Evolutionary conservation across 345 rosid genomes (phyloP), one percentile per base, ranked within the genome.

Genomic region (Camelina neglecta): DNA sequence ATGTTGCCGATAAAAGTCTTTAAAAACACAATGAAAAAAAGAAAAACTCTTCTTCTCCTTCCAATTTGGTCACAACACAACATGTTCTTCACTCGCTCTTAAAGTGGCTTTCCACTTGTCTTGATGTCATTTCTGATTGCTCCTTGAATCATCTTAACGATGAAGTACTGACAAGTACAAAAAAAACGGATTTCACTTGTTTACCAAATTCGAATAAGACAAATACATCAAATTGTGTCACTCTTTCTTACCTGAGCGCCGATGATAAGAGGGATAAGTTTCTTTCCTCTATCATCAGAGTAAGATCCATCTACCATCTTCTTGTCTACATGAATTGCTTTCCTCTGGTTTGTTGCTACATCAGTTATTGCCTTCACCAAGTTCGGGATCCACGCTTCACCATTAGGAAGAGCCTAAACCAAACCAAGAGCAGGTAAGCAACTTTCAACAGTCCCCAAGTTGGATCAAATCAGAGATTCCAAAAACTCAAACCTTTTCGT

Each of bases 281-380:
- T 61, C 80, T 91, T 89, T 51, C 94, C 94, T 83, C 65, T 85
- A 11, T 87, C 89, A 67, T 86, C 85, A 23, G 91, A 68, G 67
- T 87, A 84, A 23, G 94, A 86, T 16, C 94, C 94, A 73, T 86
- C 92, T 6, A 91, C 86, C 80, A 91, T 80, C 84, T 84, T 91
- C 84, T 85, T 81, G 82, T 86, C 89, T 65, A 91, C 85, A 41
- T 80, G 60, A 67, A 87, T 81, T 6, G 88, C 80, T 83, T 82
- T 82, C 71, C 77, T 81, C 60, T 76, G 85, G 65, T 84, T 89
- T 58, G 93, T 89, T 23, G 97, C 90, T 49, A 83, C 83, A 67
- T 72, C 83, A 26, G 88, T 82, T 50, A 91, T 85, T 42, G 83
- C 84, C 84, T 86, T 84, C 24, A 91, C 87, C 83, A 91, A 59